Evolutionary conservation across 2,329 filamentous ascomycete species (phyloP).

Genomic region (Fusarium sp.): DNA sequence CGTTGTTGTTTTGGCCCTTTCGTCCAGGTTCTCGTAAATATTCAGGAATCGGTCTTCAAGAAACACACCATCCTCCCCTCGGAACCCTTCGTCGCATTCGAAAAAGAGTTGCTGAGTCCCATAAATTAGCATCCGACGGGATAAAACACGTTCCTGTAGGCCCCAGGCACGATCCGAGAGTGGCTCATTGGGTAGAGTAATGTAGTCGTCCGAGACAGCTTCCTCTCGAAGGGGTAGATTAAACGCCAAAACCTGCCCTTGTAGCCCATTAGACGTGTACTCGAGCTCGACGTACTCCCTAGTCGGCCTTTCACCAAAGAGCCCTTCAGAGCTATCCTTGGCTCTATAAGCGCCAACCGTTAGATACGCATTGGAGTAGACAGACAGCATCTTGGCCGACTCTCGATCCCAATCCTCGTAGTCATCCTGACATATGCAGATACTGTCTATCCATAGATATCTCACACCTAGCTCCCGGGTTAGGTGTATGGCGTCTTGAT

Average conservation of each 20-base stretch:
- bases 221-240: not conserved
- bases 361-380: not conserved
- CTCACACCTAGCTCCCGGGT: accelerated
- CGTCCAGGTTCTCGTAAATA: not conserved
- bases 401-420: slow-evolving; percentile 10
- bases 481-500: not conserved
- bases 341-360: not conserved
- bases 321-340: not conserved
- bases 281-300: not conserved
- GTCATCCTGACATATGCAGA: slow-evolving; percentile 19
- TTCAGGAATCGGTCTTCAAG: not conserved
- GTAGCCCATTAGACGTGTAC: not conserved
- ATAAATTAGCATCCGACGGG: not conserved
- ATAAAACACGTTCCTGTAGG: slow-evolving; percentile 3
- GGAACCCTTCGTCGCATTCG: not conserved
- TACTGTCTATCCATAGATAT: slow-evolving; percentile 20
- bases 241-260: not conserved
- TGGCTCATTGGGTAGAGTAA: not conserved
- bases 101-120: not conserved
- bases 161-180: not conserved
- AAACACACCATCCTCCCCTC: not conserved
- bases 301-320: accelerated
- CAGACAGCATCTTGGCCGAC: not conserved
- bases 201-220: not conserved
- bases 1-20: too few relatives aligned